Evolutionary conservation across 1,139 yeast species (phyloP).

Genomic region (Suhomyces kunorum): DNA sequence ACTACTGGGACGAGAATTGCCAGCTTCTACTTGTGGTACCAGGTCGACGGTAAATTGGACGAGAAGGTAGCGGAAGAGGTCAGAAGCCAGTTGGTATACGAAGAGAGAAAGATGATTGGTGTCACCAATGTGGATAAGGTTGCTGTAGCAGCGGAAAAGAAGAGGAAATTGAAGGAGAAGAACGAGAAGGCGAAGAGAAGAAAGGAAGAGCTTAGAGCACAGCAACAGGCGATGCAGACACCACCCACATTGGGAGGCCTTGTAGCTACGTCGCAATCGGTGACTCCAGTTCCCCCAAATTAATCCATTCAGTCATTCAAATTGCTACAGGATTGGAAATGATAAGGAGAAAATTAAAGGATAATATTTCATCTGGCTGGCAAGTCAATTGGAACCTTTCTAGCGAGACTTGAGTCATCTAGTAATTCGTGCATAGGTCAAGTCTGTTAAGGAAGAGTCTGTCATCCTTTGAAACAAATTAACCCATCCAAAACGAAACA

Average conservation of each 20-base stretch:
- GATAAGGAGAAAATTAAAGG: too few relatives aligned
- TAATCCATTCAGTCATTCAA: too few relatives aligned
- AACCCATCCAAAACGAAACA: too few relatives aligned
- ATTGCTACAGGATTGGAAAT: too few relatives aligned
- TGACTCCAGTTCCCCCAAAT: too few relatives aligned
- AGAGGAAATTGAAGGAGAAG: constrained; percentile 36
- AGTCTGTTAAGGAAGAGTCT: too few relatives aligned
- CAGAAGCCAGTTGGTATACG: constrained; percentile 39
- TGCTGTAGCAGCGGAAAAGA: constrained; percentile 26
- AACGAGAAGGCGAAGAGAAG: constrained; percentile 17
- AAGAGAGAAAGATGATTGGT: constrained; percentile 48
- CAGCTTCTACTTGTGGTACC: constrained; percentile 76
- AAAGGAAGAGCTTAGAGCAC: constrained; percentile 4
- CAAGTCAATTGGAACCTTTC: too few relatives aligned
- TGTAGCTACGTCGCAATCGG: background rate
- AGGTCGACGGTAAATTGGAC: constrained; percentile 77
- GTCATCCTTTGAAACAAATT: too few relatives aligned
- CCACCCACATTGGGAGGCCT: background rate
- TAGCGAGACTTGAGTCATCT: too few relatives aligned
- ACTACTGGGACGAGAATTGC: constrained; percentile 61
- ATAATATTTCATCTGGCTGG: too few relatives aligned
- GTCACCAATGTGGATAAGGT: constrained; percentile 11
- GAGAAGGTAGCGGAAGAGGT: constrained; percentile 55
- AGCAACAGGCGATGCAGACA: background rate
- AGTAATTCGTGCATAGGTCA: too few relatives aligned